A percentile compares a stretch with the other conserved stretches of the same genome.
These are phyloP conservation scores for Cadophora luteo-olivacea DNA, from an alignment of 2,329 filamentous ascomycete species.

Conservation along the genomic window DNA sequence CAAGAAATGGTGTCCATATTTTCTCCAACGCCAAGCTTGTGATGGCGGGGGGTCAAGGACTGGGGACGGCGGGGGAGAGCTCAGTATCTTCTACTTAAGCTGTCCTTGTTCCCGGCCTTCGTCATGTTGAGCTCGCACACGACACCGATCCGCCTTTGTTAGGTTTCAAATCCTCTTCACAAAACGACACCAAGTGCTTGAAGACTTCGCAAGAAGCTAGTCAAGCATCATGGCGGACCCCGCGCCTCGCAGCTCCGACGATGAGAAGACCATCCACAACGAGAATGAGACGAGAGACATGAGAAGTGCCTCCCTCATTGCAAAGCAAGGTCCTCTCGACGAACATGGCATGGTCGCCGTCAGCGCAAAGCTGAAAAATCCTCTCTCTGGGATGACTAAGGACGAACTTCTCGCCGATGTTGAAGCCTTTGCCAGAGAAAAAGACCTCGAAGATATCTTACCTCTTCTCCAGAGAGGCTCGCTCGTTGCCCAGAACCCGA, in stretches of 20 bases:
- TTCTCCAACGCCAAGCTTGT: slow-evolving; percentile 13
- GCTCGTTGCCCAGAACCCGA: slow-evolving; percentile 74
- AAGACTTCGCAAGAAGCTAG: neutral
- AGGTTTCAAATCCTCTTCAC: neutral
- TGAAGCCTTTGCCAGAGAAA: slow-evolving; percentile 65
- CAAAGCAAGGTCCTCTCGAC: slow-evolving; percentile 12
- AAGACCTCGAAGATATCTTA: slow-evolving; percentile 62
- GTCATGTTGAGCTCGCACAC: neutral
- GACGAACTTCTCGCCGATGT: slow-evolving; percentile 59
- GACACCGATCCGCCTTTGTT: neutral
- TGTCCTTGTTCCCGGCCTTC: neutral
- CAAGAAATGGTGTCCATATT: slow-evolving; percentile 16
- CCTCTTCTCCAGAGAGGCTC: slow-evolving; percentile 71
- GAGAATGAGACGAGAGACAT: slow-evolving; percentile 3
- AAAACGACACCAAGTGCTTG: neutral
- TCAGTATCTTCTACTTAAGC: slow-evolving; percentile 2
- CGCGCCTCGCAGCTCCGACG: slow-evolving; percentile 11
- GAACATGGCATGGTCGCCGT: slow-evolving; percentile 16
- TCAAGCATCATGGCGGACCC: slow-evolving; percentile 2
- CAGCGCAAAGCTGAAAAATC: slow-evolving; percentile 49
- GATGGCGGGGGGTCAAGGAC: neutral
- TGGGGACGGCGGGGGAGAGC: neutral
- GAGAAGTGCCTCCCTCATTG: slow-evolving; percentile 2
- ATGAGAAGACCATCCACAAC: slow-evolving; percentile 18
- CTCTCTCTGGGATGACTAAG: slow-evolving; percentile 60